Percentiles rank a stretch among this genome's conserved stretches.
Evolutionary conservation across 1,139 yeast species (phyloP).

Genomic region (Candida sanyaensis): DNA sequence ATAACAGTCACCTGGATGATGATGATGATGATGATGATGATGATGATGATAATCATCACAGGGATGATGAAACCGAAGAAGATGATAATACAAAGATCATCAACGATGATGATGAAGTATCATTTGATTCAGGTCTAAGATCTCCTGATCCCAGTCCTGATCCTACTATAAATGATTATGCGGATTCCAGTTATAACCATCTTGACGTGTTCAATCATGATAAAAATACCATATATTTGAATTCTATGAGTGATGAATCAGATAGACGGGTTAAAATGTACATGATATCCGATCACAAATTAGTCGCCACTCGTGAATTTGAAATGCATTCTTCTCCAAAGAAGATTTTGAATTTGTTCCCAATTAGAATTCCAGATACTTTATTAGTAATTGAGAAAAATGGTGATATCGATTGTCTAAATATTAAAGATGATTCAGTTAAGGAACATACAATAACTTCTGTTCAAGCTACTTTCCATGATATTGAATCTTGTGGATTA

Average conservation of each 20-base stretch:
- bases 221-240: conserved; percentile 13
- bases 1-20: not conserved
- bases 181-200: conserved; percentile 11
- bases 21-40: conserved; percentile 6
- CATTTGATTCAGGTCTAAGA: not conserved
- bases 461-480: conserved; percentile 10
- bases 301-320: conserved; percentile 9
- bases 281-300: conserved; percentile 9
- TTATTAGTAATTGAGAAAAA: conserved; percentile 14
- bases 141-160: conserved; percentile 10
- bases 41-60: not conserved
- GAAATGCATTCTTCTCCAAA: conserved; percentile 9
- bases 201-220: conserved; percentile 13
- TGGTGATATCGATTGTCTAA: conserved; percentile 12
- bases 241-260: conserved; percentile 9
- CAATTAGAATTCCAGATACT: conserved; percentile 4
- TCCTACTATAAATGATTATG: conserved; percentile 11
- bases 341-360: conserved; percentile 7
- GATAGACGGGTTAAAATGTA: conserved; percentile 9
- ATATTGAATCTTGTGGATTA: conserved; percentile 14
- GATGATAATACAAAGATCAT: not conserved
- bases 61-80: not conserved
- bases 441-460: conserved; percentile 6
- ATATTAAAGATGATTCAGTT: not conserved
- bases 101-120: conserved; percentile 5